Evolutionary conservation across 164 flowering plant genomes (phyloP).

Genomic region (Magnolia sinica): DNA sequence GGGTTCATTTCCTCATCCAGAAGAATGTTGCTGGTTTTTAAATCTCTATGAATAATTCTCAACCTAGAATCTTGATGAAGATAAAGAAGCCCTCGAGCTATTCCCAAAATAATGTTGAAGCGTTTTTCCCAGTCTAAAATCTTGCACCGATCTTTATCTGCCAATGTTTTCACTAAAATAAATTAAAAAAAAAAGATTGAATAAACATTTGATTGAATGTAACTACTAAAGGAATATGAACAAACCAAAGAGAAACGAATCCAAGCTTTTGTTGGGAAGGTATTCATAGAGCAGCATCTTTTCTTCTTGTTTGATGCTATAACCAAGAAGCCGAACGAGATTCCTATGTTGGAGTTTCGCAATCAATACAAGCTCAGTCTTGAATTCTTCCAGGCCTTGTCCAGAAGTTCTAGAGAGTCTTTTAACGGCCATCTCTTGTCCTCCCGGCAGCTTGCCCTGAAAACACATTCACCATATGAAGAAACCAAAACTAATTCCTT

Average conservation of each 20-base stretch:
- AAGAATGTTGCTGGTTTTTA: conserved; percentile 51
- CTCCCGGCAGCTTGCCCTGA: conserved; percentile 30
- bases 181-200: background rate
- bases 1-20: conserved; percentile 46
- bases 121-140: conserved; percentile 25
- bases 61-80: conserved; percentile 59
- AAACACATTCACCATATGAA: background rate
- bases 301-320: conserved; percentile 29
- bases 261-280: conserved; percentile 33
- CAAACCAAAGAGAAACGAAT: conserved; percentile 25
- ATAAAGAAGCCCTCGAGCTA: conserved; percentile 54
- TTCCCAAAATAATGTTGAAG: conserved; percentile 30
- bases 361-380: conserved; percentile 29
- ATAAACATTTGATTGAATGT: background rate
- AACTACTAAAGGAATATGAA: background rate
- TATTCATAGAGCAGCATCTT: conserved; percentile 39
- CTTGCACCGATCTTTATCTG: conserved; percentile 10
- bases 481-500: background rate
- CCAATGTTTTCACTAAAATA: background rate
- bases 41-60: conserved; percentile 53
- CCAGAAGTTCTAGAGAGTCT: conserved; percentile 31
- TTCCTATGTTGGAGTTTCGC: conserved; percentile 44
- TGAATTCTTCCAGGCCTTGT: conserved; percentile 37
- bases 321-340: conserved; percentile 37
- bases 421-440: conserved; percentile 38